Conservation (phyloP, 345 rosid species). For the Angophora floribunda region DNA sequence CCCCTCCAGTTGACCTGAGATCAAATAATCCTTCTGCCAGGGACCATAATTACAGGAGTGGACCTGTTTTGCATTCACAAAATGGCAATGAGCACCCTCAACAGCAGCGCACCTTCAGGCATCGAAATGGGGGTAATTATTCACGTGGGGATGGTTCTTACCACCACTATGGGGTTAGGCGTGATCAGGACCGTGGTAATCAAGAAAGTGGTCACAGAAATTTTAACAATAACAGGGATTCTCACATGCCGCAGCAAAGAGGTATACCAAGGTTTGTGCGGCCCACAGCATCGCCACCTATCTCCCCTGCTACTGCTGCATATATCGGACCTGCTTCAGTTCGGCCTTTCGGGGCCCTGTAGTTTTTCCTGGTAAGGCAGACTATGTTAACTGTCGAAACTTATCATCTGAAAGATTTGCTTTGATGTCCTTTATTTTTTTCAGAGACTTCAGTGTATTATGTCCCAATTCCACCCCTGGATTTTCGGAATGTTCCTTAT, state of each 20-base stretch:
- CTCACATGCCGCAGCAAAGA: slow-evolving; percentile 53
- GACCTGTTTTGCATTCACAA: slow-evolving; percentile 38
- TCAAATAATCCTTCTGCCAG: slow-evolving; percentile 35
- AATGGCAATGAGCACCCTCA: slow-evolving; percentile 53
- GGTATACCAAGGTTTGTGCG: slow-evolving; percentile 44
- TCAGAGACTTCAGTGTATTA: slow-evolving; percentile 48
- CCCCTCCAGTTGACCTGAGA: slow-evolving; percentile 18
- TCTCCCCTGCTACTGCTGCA: slow-evolving; percentile 20
- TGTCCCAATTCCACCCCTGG: slow-evolving; percentile 23
- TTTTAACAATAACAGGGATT: slow-evolving; percentile 53
- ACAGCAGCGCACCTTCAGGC: slow-evolving; percentile 47
- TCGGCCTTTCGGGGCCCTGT: slow-evolving; percentile 47
- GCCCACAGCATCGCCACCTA: slow-evolving; percentile 32
- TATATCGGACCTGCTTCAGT: slow-evolving; percentile 40
- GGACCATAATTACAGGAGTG: slow-evolving; percentile 46
- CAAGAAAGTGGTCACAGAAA: slow-evolving; percentile 44
- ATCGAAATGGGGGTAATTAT: slow-evolving; percentile 44
- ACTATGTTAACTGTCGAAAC: slow-evolving; percentile 1
- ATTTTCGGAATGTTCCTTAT: not conserved
- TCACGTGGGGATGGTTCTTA: slow-evolving; percentile 60
- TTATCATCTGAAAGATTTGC: not conserved
- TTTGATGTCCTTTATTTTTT: slow-evolving; percentile 11
- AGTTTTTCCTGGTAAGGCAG: slow-evolving; percentile 58
- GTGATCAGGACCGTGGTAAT: slow-evolving; percentile 65
- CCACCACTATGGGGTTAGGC: slow-evolving; percentile 69